Evolutionary conservation across 2,329 filamentous ascomycete genomes (phyloP).

Genomic region (Trichoderma koningii): DNA sequence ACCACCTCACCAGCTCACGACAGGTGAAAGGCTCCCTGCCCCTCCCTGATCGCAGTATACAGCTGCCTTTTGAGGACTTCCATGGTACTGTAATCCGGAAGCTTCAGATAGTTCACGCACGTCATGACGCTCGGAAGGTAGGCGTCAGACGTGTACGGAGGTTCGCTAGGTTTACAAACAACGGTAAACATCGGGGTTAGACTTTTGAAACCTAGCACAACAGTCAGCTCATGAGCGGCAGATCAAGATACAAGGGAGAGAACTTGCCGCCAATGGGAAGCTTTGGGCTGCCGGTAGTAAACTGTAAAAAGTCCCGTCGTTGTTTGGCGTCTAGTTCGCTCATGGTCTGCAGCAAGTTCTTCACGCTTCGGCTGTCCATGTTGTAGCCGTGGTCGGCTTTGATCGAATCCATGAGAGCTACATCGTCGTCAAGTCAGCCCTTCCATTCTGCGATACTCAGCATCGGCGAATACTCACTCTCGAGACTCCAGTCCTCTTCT

Average conservation of each 20-base stretch:
- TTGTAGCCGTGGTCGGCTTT: constrained; percentile 99
- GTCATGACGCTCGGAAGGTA: constrained; percentile 99
- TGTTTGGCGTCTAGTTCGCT: constrained; percentile 75
- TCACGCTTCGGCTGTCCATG: constrained; percentile 95
- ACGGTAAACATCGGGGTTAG: constrained; percentile 98
- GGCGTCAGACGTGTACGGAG: constrained; percentile 90
- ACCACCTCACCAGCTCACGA: constrained; percentile 48
- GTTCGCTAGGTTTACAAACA: constrained; percentile 97
- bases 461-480: constrained; percentile 66
- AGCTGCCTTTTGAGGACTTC: constrained; percentile 77
- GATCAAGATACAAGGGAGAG: constrained; percentile 29
- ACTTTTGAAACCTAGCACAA: constrained; percentile 79
- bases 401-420: constrained; percentile 94
- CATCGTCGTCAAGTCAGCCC: constrained; percentile 28
- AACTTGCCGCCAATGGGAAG: constrained; percentile 88
- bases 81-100: constrained; percentile 87
- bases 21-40: constrained; percentile 95
- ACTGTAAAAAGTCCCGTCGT: constrained; percentile 92
- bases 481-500: constrained; percentile 95
- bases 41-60: constrained; percentile 85
- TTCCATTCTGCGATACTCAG: too few relatives aligned
- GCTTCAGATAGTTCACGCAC: constrained; percentile 97
- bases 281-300: constrained; percentile 96
- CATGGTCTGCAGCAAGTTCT: constrained; percentile 91
- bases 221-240: constrained; percentile 37